These are phyloP conservation scores for Alternaria alternata DNA, from an alignment of 2,329 filamentous ascomycete genomes.

Conservation along the genomic window DNA sequence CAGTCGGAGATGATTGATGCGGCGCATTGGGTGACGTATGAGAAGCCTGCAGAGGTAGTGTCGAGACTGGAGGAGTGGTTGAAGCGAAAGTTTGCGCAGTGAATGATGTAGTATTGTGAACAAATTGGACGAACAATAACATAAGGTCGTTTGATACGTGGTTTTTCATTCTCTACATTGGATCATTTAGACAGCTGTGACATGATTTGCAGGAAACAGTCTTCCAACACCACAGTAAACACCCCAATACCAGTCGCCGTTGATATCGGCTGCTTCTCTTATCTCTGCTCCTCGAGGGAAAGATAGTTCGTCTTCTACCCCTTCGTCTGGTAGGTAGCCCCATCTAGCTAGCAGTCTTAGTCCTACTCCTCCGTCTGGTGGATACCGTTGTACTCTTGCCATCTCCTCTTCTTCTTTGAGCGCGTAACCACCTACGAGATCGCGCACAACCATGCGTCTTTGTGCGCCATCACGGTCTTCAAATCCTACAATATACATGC, in stretches of 20 bases:
- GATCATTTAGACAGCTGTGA: slow-evolving; percentile 15
- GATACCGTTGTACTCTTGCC: slow-evolving; percentile 58
- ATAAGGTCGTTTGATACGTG: neutral
- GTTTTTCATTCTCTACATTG: neutral
- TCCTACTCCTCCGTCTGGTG: slow-evolving; percentile 78
- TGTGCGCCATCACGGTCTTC: slow-evolving; percentile 72
- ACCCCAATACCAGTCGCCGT: slow-evolving; percentile 90
- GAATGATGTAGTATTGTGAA: neutral
- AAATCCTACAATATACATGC: slow-evolving; percentile 84
- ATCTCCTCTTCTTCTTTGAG: slow-evolving; percentile 66
- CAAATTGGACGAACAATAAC: neutral
- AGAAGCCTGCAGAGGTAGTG: slow-evolving; percentile 45
- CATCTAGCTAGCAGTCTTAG: slow-evolving; percentile 71
- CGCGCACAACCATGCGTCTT: slow-evolving; percentile 71
- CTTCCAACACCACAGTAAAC: slow-evolving; percentile 82
- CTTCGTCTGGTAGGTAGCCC: slow-evolving; percentile 76
- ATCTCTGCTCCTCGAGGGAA: slow-evolving; percentile 88
- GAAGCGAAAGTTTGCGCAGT: slow-evolving; percentile 20
- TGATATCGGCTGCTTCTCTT: slow-evolving; percentile 83
- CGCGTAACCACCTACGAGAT: slow-evolving; percentile 79
- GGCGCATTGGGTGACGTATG: slow-evolving; percentile 49
- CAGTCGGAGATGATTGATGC: slow-evolving; percentile 43
- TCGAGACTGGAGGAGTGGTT: slow-evolving; percentile 28
- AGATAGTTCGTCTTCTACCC: slow-evolving; percentile 75
- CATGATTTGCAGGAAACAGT: slow-evolving; percentile 82